A percentile compares a stretch with the other conserved stretches of the same genome.
These are phyloP conservation scores for Penicillium manginii DNA, from an alignment of 495 filamentous ascomycete species.

Conservation along the genomic window DNA sequence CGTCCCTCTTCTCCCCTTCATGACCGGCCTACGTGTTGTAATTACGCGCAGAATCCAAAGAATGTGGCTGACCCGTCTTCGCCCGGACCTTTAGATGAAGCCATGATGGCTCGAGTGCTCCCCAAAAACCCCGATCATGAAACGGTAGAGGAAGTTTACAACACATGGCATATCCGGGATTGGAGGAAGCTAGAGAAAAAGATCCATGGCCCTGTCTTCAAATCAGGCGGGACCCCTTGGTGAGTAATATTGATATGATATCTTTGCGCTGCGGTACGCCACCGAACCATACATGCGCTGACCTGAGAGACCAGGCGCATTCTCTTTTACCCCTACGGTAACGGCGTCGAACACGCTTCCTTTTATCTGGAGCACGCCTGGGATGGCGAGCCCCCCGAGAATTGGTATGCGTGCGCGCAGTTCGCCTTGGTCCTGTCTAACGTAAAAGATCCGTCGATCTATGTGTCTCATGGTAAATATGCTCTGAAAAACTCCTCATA, in stretches of 20 bases:
- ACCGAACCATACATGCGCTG: slow-evolving; percentile 7
- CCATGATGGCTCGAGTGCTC: slow-evolving; percentile 80
- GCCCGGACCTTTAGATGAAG: slow-evolving; percentile 61
- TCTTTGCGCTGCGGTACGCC: not conserved
- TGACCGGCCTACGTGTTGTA: not conserved
- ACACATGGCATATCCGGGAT: slow-evolving; percentile 84
- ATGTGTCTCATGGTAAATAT: slow-evolving; percentile 62
- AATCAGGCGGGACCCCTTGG: slow-evolving; percentile 89
- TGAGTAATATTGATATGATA: slow-evolving; percentile 41
- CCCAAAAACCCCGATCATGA: slow-evolving; percentile 76
- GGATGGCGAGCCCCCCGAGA: slow-evolving; percentile 71
- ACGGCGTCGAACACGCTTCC: slow-evolving; percentile 87
- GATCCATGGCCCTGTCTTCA: slow-evolving; percentile 84
- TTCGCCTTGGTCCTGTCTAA: slow-evolving; percentile 95
- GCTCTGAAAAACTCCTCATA: not conserved
- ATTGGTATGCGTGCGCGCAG: slow-evolving; percentile 96
- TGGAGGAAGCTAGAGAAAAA: slow-evolving; percentile 77
- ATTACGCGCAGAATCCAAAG: not conserved
- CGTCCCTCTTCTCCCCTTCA: not conserved
- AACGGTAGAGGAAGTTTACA: slow-evolving; percentile 63
- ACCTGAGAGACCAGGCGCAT: slow-evolving; percentile 66
- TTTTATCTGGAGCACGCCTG: slow-evolving; percentile 97
- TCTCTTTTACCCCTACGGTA: slow-evolving; percentile 93
- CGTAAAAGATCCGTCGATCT: slow-evolving; percentile 81
- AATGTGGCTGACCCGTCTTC: slow-evolving; percentile 22